These are phyloP conservation scores for Ascochyta viciae-villosae DNA, from an alignment of 2,329 filamentous ascomycete genomes.

Conservation along the genomic window DNA sequence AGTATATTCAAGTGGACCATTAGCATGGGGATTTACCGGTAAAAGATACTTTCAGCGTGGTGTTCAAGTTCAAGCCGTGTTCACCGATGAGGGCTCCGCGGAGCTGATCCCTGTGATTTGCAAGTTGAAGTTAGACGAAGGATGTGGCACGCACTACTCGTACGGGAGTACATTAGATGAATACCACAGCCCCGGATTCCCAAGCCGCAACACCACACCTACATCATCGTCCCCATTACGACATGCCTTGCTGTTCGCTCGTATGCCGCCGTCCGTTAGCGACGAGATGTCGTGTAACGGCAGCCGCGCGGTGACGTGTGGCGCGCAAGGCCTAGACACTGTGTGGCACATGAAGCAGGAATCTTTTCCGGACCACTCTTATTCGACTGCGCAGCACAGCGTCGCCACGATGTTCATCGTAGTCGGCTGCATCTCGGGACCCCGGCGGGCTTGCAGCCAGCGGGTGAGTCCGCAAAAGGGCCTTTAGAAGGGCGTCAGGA, in stretches of 20 bases:
- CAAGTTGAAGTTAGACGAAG: conserved; percentile 21
- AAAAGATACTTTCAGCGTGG: conserved; percentile 9
- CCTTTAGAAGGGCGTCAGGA: conserved; percentile 33
- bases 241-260: not conserved
- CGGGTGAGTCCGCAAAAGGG: conserved; percentile 43
- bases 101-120: conserved; percentile 21
- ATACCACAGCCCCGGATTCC: conserved; percentile 6
- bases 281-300: not conserved
- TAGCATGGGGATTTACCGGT: not conserved
- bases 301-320: conserved; percentile 19
- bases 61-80: conserved; percentile 13
- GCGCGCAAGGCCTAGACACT: conserved; percentile 20
- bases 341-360: conserved; percentile 14
- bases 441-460: conserved; percentile 20
- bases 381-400: conserved; percentile 30
- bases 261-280: not conserved
- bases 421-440: conserved; percentile 38
- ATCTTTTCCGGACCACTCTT: conserved; percentile 24
- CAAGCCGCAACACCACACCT: conserved; percentile 20
- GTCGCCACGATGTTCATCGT: conserved; percentile 21
- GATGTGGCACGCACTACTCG: conserved; percentile 19
- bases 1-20: not conserved
- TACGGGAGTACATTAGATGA: conserved; percentile 3
- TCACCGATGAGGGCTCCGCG: conserved; percentile 22
- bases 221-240: not conserved